Percentiles rank a stretch among this genome's conserved stretches.
These are phyloP conservation scores for Fusarium proliferatum DNA, from an alignment of 2,329 filamentous ascomycete species.

Conservation along the genomic window DNA sequence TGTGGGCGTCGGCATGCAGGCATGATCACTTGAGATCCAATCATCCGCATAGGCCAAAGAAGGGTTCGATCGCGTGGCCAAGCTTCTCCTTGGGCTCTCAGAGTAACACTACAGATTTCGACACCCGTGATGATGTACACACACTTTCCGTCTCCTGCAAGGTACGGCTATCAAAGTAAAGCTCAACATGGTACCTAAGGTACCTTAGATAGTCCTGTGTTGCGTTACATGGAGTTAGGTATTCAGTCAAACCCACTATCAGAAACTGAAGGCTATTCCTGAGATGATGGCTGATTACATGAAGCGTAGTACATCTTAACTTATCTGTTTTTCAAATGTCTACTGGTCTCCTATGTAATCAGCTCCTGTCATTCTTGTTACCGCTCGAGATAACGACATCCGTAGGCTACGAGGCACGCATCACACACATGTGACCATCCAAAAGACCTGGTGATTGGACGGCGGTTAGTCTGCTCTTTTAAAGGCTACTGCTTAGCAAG, in stretches of 20 bases:
- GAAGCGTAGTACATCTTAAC: neutral
- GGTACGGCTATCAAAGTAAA: neutral
- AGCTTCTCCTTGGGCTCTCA: neutral
- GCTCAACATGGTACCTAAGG: neutral
- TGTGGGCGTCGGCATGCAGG: constrained; percentile 21
- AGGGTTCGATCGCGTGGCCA: constrained; percentile 14
- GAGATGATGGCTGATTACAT: neutral
- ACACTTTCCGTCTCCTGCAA: neutral
- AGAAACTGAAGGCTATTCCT: neutral
- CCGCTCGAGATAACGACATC: constrained; percentile 3
- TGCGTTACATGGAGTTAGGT: neutral
- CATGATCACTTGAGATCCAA: constrained; percentile 26
- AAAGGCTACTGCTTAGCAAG: neutral
- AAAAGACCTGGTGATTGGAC: constrained; percentile 6
- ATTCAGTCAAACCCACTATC: too few species aligned
- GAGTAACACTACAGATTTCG: constrained; percentile 9
- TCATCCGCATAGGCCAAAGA: neutral
- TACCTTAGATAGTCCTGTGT: neutral
- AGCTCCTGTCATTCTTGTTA: neutral
- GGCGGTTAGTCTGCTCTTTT: neutral
- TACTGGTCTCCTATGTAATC: neutral
- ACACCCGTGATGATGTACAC: neutral
- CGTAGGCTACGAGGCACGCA: neutral
- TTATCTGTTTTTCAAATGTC: neutral
- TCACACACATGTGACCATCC: constrained; percentile 28